phyloP scores from a whole-genome alignment of 2,329 filamentous ascomycete species.

The Elsinoe perseae region DNA sequence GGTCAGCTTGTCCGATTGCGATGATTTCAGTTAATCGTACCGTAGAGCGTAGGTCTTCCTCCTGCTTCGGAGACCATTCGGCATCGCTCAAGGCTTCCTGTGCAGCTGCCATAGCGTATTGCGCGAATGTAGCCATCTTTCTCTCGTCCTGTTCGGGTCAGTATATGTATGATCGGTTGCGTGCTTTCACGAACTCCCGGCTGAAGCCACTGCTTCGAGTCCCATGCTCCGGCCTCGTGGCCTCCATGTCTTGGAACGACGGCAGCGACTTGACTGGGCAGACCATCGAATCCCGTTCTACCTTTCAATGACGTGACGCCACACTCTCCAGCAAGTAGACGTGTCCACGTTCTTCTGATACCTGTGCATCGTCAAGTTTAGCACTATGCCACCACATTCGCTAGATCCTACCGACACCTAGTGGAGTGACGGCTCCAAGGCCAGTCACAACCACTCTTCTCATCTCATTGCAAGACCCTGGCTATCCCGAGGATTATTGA shows the following conservation, averaged over 20 bases:
- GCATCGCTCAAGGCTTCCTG: constrained; percentile 81
- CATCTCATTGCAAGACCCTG: constrained; percentile 34
- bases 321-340: constrained; percentile 69
- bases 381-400: background rate
- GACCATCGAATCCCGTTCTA: constrained; percentile 57
- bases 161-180: constrained; percentile 33
- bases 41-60: constrained; percentile 63
- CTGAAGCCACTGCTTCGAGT: constrained; percentile 39
- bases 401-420: constrained; percentile 26
- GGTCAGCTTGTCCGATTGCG: background rate
- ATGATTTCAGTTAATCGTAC: constrained; percentile 32
- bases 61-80: constrained; percentile 57
- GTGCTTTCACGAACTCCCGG: constrained; percentile 28
- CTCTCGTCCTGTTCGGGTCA: constrained; percentile 56
- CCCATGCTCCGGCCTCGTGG: constrained; percentile 38
- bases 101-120: constrained; percentile 81
- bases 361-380: constrained; percentile 36
- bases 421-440: constrained; percentile 40
- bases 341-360: constrained; percentile 67
- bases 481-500: background rate
- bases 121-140: constrained; percentile 83
- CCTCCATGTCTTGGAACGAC: constrained; percentile 57
- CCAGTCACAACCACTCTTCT: constrained; percentile 45
- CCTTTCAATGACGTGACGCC: constrained; percentile 68
- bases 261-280: constrained; percentile 81